Evolutionary conservation across 345 rosid species (phyloP).

Genomic region (Linum usitatissimum): DNA sequence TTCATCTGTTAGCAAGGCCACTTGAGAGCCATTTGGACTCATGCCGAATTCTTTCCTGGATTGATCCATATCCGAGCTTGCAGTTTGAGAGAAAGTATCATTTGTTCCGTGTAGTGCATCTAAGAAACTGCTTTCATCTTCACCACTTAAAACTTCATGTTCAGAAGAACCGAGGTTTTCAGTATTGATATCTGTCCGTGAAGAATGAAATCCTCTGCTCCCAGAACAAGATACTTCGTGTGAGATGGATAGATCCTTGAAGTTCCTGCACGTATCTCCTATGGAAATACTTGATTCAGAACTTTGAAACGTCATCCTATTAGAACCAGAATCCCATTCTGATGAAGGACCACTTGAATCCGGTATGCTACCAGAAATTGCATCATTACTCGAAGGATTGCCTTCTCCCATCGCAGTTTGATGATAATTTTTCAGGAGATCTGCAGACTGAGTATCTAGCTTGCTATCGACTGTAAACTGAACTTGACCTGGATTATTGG

Average conservation of each 20-base stretch:
- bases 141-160: slow-evolving; percentile 10
- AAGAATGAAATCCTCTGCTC: slow-evolving; percentile 2
- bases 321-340: slow-evolving; percentile 5
- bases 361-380: too few relatives aligned
- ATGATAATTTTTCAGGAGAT: too few relatives aligned
- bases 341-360: too few relatives aligned
- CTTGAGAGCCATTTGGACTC: slow-evolving; percentile 12
- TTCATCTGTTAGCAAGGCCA: slow-evolving; percentile 13
- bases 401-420: too few relatives aligned
- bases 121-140: slow-evolving; percentile 41
- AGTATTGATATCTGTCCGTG: slow-evolving; percentile 15
- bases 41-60: slow-evolving; percentile 13
- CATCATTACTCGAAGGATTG: too few relatives aligned
- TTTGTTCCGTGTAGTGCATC: slow-evolving; percentile 33
- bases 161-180: slow-evolving; percentile 4
- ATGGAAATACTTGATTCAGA: slow-evolving; percentile 8
- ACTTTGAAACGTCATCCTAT: slow-evolving; percentile 14
- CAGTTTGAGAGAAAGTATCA: slow-evolving; percentile 14
- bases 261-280: slow-evolving; percentile 17
- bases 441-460: too few relatives aligned
- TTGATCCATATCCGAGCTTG: slow-evolving; percentile 15
- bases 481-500: slow-evolving; percentile 24
- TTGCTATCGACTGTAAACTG: slow-evolving; percentile 3
- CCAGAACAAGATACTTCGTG: slow-evolving; percentile 7
- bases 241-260: slow-evolving; percentile 12